A percentile compares a stretch with the other conserved stretches of the same genome.
Evolutionary conservation across 169 alveolate species (phyloP).

Genomic region (Plasmodium billcollinsi): DNA sequence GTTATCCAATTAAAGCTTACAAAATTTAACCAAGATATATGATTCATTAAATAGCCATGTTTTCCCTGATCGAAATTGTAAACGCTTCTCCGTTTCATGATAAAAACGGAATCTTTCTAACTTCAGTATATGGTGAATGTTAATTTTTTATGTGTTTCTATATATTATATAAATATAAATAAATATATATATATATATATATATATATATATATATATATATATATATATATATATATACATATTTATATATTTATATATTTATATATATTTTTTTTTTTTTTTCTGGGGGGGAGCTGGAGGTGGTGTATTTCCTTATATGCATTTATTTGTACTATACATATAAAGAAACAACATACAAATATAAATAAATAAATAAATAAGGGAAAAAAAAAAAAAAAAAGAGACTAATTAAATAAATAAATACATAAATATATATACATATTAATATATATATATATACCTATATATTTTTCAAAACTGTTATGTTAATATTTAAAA

Average conservation of each 20-base stretch:
- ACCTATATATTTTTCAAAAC: no score
- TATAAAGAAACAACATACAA: no score
- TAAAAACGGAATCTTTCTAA: background rate
- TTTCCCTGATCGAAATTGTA: background rate
- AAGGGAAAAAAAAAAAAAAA: no score
- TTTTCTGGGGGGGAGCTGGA: background rate
- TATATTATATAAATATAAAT: background rate
- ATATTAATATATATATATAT: no score
- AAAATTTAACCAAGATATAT: conserved; percentile 21
- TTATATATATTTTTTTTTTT: background rate
- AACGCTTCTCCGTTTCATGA: background rate
- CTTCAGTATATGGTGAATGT: background rate
- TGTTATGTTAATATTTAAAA: no score
- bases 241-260: no score
- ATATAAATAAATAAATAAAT: no score
- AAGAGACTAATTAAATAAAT: no score
- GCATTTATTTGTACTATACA: no score
- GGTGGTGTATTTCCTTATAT: no score
- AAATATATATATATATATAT: background rate
- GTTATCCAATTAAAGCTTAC: conserved; percentile 50
- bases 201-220: no score
- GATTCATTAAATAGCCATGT: conserved; percentile 7
- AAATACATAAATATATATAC: no score
- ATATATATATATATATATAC: background rate
- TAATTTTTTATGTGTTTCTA: background rate